Evolutionary conservation across 768 basidiomycete genomes (phyloP).

Genomic region (Wakefieldia striispora): DNA sequence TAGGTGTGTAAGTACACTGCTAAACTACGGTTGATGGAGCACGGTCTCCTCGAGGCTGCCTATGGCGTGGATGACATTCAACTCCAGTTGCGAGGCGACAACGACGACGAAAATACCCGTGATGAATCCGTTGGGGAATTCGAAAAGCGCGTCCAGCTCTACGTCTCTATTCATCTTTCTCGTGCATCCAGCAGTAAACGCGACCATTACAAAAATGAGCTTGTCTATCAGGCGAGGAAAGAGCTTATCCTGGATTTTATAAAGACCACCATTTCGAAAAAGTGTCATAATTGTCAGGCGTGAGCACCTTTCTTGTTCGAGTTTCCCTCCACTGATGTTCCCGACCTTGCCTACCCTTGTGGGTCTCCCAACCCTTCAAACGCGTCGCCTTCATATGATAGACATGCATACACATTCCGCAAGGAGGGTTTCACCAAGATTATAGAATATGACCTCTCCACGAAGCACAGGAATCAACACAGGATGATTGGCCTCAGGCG

Average conservation of each 20-base stretch:
- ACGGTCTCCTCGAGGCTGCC: constrained; percentile 83
- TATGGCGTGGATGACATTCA: constrained; percentile 70
- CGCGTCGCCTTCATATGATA: constrained; percentile 26
- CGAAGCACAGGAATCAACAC: constrained; percentile 70
- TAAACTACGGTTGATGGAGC: constrained; percentile 84
- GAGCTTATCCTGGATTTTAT: constrained; percentile 80
- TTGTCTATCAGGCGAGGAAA: constrained; percentile 86
- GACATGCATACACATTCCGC: constrained; percentile 81
- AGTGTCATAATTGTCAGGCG: constrained; percentile 86
- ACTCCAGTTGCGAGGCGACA: constrained; percentile 34
- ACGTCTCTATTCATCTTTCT: constrained; percentile 51
- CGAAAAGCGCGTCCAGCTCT: constrained; percentile 60
- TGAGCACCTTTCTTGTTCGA: constrained; percentile 41
- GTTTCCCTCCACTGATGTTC: constrained; percentile 4
- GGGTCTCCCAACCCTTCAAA: too few species aligned
- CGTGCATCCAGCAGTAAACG: constrained; percentile 54
- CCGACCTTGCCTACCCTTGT: too few species aligned
- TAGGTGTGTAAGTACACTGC: constrained; percentile 83
- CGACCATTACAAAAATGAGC: constrained; percentile 85
- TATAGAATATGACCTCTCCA: constrained; percentile 85
- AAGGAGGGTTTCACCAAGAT: constrained; percentile 95
- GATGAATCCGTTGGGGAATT: constrained; percentile 64
- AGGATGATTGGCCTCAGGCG: constrained; percentile 53
- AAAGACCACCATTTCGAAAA: constrained; percentile 61
- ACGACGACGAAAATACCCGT: constrained; percentile 39